These are phyloP conservation scores for Lachnellula suecica DNA, from an alignment of 2,329 filamentous ascomycete species.

Conservation along the genomic window DNA sequence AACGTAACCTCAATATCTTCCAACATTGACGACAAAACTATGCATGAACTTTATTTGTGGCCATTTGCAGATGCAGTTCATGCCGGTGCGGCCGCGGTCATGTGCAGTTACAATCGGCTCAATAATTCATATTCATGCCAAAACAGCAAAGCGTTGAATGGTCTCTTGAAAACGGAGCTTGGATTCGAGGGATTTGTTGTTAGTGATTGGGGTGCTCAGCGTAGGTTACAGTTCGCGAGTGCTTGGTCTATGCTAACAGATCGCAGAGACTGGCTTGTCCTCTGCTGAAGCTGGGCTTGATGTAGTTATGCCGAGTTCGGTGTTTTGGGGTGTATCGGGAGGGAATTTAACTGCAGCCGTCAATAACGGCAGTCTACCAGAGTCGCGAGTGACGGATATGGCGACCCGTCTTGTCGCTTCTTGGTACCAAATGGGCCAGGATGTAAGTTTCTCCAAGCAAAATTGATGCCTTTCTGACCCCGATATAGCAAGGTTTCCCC, in stretches of 20 bases:
- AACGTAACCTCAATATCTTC: conserved; percentile 13
- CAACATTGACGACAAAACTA: conserved; percentile 72
- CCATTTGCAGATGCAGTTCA: conserved; percentile 77
- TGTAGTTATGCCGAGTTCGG: conserved; percentile 39
- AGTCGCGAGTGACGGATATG: conserved; percentile 61
- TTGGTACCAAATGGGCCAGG: conserved; percentile 60
- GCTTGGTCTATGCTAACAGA: background rate
- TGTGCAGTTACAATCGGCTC: conserved; percentile 77
- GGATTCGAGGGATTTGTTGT: conserved; percentile 85
- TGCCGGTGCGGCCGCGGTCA: conserved; percentile 74
- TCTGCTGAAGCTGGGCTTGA: conserved; percentile 80
- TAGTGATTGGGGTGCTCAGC: conserved; percentile 83
- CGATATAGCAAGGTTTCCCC: conserved; percentile 23
- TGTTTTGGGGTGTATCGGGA: conserved; percentile 19
- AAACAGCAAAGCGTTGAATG: conserved; percentile 78
- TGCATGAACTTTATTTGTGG: conserved; percentile 80
- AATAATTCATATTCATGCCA: conserved; percentile 69
- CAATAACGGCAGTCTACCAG: conserved; percentile 56
- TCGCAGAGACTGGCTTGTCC: conserved; percentile 64
- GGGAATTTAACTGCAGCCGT: conserved; percentile 51
- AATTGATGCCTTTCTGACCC: background rate
- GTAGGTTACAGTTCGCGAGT: background rate
- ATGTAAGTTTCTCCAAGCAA: conserved; percentile 37
- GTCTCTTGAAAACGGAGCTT: conserved; percentile 78
- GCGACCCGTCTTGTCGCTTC: conserved; percentile 54